Conservation (phyloP, 108 stramenopile genomes). For the Parmales sp. region DNA sequence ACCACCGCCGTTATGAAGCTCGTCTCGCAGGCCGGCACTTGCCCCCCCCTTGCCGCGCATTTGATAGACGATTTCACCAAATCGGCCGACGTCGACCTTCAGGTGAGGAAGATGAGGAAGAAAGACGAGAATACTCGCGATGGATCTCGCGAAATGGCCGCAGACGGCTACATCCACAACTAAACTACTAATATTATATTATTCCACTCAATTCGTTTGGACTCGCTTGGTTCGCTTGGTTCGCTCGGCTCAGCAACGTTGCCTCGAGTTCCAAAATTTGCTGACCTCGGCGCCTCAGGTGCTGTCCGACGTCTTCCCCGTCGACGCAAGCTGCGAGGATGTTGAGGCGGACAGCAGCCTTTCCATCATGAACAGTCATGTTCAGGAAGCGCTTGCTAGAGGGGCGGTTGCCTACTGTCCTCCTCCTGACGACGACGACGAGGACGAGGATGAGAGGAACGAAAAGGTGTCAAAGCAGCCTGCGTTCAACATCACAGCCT, state of each 20-base stretch:
- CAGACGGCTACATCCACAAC: too few relatives aligned
- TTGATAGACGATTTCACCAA: slow-evolving; percentile 75
- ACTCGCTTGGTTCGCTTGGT: too few relatives aligned
- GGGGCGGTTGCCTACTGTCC: slow-evolving; percentile 77
- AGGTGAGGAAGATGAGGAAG: slow-evolving; percentile 28
- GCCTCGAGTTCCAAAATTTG: slow-evolving; percentile 78
- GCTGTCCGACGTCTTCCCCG: slow-evolving; percentile 79
- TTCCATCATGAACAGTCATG: slow-evolving; percentile 75
- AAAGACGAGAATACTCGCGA: background rate
- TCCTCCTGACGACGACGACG: slow-evolving; percentile 76
- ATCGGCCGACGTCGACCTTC: slow-evolving; percentile 74
- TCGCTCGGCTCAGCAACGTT: too few relatives aligned
- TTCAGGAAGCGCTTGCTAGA: slow-evolving; percentile 62
- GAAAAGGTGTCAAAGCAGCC: slow-evolving; percentile 25
- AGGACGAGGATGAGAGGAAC: slow-evolving; percentile 46
- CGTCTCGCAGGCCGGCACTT: slow-evolving; percentile 79
- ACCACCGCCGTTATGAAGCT: slow-evolving; percentile 87
- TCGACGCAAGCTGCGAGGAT: slow-evolving; percentile 88
- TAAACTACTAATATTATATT: too few relatives aligned
- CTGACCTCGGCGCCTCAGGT: slow-evolving; percentile 59
- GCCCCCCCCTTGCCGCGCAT: slow-evolving; percentile 67
- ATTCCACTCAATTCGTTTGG: too few relatives aligned
- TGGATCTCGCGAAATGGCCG: too few relatives aligned
- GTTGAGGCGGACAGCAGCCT: slow-evolving; percentile 77
- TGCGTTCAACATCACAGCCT: slow-evolving; percentile 80